phyloP scores from a whole-genome alignment of 768 basidiomycete genomes.

The Tricholoma terreum region DNA sequence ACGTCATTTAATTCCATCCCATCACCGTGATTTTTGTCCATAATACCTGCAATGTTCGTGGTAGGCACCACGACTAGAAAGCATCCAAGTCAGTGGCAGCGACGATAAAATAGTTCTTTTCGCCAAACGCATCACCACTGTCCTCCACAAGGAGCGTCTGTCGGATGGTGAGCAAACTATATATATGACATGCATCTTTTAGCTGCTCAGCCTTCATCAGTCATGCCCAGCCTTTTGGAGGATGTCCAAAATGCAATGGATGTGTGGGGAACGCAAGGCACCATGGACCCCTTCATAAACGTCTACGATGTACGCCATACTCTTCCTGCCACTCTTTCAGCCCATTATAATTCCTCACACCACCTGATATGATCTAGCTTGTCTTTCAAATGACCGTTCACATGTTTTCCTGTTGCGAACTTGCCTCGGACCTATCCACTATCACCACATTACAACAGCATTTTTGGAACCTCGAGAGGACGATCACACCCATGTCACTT shows the following conservation, averaged over 20 bases:
- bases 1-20: slow-evolving; percentile 2
- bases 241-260: slow-evolving; percentile 20
- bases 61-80: slow-evolving; percentile 20
- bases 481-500: slow-evolving; percentile 29
- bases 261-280: slow-evolving; percentile 21
- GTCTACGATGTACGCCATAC: slow-evolving; percentile 19
- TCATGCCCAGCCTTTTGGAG: slow-evolving; percentile 20
- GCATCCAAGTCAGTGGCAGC: slow-evolving; percentile 17
- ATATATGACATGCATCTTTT: not conserved
- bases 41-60: not conserved
- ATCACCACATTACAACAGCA: slow-evolving; percentile 17
- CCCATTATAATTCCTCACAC: not conserved
- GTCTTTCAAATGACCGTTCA: slow-evolving; percentile 30
- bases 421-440: slow-evolving; percentile 17
- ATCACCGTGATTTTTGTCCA: not conserved
- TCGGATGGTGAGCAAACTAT: slow-evolving; percentile 7
- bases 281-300: slow-evolving; percentile 23
- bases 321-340: not conserved
- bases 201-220: slow-evolving; percentile 3
- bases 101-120: slow-evolving; percentile 20
- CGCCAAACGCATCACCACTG: slow-evolving; percentile 13
- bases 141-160: slow-evolving; percentile 13
- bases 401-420: slow-evolving; percentile 27
- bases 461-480: slow-evolving; percentile 27
- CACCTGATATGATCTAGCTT: slow-evolving; percentile 12